These are phyloP conservation scores for Trichosporon inkin DNA, from an alignment of 1,284 basidiomycete species.

Conservation along the genomic window DNA sequence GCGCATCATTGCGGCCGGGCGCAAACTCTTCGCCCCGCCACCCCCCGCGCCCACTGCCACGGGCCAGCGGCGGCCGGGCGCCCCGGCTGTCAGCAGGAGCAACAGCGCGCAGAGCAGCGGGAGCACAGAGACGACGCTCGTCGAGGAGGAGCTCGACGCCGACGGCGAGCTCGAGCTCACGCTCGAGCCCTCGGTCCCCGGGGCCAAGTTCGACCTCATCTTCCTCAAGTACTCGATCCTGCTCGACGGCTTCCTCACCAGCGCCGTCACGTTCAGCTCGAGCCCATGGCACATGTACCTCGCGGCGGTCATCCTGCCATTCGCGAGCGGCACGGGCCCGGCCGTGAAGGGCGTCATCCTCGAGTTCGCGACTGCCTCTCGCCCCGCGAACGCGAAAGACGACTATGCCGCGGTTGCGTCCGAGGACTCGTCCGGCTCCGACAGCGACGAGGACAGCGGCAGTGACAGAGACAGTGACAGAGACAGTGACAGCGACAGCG, in stretches of 20 bases:
- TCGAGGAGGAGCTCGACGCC: constrained; percentile 13
- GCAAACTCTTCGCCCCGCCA: constrained; percentile 8
- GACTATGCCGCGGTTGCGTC: constrained; percentile 13
- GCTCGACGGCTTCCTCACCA: constrained; percentile 43
- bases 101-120: background rate
- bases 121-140: background rate
- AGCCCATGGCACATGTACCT: constrained; percentile 43
- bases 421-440: constrained; percentile 27
- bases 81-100: background rate
- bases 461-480: background rate
- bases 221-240: constrained; percentile 47
- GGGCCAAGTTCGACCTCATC: constrained; percentile 42
- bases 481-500: background rate
- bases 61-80: too few species aligned
- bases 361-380: constrained; percentile 33
- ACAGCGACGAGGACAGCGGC: background rate
- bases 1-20: constrained; percentile 37
- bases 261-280: constrained; percentile 26
- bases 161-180: constrained; percentile 21
- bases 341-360: constrained; percentile 48
- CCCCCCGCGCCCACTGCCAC: too few species aligned
- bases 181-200: constrained; percentile 29
- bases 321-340: constrained; percentile 47
- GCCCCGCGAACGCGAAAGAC: background rate
- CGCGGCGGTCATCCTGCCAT: constrained; percentile 44